These are phyloP conservation scores for Agastache rugosa DNA, from an alignment of 257 asterid species.

Conservation along the genomic window DNA sequence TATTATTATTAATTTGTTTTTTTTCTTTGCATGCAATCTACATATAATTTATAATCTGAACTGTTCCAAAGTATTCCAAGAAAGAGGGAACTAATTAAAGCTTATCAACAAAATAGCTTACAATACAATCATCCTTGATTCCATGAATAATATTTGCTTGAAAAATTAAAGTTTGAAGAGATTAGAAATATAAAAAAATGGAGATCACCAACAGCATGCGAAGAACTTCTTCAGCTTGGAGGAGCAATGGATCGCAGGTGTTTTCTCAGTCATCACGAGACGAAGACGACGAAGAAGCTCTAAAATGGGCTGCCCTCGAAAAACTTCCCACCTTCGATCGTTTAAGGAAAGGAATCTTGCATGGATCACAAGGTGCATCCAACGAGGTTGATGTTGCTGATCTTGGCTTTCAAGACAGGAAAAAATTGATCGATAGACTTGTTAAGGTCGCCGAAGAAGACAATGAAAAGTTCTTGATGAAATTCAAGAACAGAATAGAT, in stretches of 20 bases:
- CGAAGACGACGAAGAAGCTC: slow-evolving; percentile 57
- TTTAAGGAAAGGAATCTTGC: slow-evolving; percentile 52
- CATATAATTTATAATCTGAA: not conserved
- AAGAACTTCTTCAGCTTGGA: slow-evolving; percentile 42
- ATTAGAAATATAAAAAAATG: not conserved
- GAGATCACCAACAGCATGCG: slow-evolving; percentile 26
- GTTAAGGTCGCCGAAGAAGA: slow-evolving; percentile 52
- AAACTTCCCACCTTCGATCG: slow-evolving; percentile 57
- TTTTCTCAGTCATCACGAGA: slow-evolving; percentile 53
- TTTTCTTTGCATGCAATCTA: not conserved
- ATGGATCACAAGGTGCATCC: slow-evolving; percentile 40
- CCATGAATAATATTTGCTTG: not conserved
- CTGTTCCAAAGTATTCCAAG: not conserved
- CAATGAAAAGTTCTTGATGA: slow-evolving; percentile 59
- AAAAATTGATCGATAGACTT: slow-evolving; percentile 45
- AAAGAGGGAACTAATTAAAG: not conserved
- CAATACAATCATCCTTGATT: not conserved
- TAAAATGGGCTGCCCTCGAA: slow-evolving; percentile 67
- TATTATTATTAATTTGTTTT: not conserved
- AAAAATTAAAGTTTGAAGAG: not conserved
- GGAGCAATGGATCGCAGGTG: slow-evolving; percentile 44
- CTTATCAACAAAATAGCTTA: not conserved
- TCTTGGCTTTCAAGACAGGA: slow-evolving; percentile 50
- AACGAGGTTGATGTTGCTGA: slow-evolving; percentile 49
- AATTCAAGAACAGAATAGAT: slow-evolving; percentile 50